Base-by-base conservation (phyloP, 495 filamentous ascomycete species). In the Rostrohypoxylon terebratum region DNA sequence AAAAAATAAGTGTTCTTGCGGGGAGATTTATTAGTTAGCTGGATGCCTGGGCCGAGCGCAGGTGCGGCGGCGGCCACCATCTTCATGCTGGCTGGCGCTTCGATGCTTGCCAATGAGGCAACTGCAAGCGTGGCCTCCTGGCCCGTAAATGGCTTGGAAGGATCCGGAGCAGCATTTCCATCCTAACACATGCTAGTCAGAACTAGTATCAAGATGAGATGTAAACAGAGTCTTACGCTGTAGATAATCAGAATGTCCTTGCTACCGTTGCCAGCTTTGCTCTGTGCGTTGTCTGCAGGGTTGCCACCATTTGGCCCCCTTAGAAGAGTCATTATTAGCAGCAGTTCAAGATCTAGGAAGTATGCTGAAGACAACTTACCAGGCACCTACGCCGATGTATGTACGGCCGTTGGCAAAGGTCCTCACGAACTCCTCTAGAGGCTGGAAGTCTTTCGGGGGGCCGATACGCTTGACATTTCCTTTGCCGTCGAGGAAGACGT, bases 311-410 rank as follows among this genome's bases (percentile, higher is more conserved):
- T 74, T 4, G 71, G 59, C 18, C 73, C 70, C 74, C 73, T 75
- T 11, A 23, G 58, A 1, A 4, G 18, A n/a, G n/a, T 20, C n/a
- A n/a, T n/a, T n/a, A 31, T 69, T 50, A 67, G 68, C 59, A 67
- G n/a, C 44, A 66, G 28, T 14, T 70, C n/a, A 45, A 58, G 10
- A 48, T 13, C n/a, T 47, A 23, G 40, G 1, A 4, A 50, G 59
- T 69, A 23, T 65, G 48, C 25, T 38, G 66, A 63, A 18, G 38
- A 71, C 23, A 28, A 54, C 70, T 53, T 40, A 76, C 81, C 80
- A 83, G 59, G 81, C 77, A 23, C 81, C 81, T 21, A 83, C 79
- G n/a, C 81, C 80, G 48, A 83, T 80, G 47, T 83, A 83, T 1
- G 80, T 81, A 23, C 80, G 81, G 1, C 81, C 81, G 23, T 83